phyloP scores from a whole-genome alignment of 371 early-diverging fungal species.

The Coemansia sp. region DNA sequence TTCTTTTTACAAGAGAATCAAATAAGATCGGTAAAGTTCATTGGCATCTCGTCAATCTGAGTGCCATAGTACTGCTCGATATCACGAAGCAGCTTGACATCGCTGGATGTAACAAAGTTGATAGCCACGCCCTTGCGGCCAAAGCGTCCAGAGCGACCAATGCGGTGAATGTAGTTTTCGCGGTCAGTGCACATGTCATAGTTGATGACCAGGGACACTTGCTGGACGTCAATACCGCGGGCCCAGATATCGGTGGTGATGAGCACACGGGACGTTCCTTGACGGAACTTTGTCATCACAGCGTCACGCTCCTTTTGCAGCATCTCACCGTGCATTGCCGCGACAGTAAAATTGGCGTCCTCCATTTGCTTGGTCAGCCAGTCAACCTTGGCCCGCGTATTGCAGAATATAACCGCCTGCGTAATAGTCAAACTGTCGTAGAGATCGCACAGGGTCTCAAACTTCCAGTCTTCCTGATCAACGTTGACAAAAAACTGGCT shows the following conservation, averaged over 20 bases:
- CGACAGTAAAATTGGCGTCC: conserved; percentile 86
- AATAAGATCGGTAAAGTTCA: conserved; percentile 82
- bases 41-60: conserved; percentile 95
- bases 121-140: conserved; percentile 99
- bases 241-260: conserved; percentile 99
- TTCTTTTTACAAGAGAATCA: not conserved
- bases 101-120: conserved; percentile 96
- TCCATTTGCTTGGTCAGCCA: conserved; percentile 87
- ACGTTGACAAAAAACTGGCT: conserved; percentile 94
- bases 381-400: conserved; percentile 92
- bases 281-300: conserved; percentile 97
- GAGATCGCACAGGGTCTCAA: conserved; percentile 88
- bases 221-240: conserved; percentile 99
- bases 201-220: conserved; percentile 98
- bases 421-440: conserved; percentile 90
- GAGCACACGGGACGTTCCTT: conserved; percentile 91
- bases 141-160: conserved; percentile 99
- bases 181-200: conserved; percentile 97
- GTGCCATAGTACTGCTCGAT: conserved; percentile 99
- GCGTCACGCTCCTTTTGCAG: conserved; percentile 94
- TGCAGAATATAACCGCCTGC: conserved; percentile 96
- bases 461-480: conserved; percentile 89
- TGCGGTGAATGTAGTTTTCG: conserved; percentile 97
- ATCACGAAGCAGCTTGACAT: conserved; percentile 87
- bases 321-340: conserved; percentile 97